phyloP scores from a whole-genome alignment of 805 yeast species.

The Teunomyces atbi region DNA sequence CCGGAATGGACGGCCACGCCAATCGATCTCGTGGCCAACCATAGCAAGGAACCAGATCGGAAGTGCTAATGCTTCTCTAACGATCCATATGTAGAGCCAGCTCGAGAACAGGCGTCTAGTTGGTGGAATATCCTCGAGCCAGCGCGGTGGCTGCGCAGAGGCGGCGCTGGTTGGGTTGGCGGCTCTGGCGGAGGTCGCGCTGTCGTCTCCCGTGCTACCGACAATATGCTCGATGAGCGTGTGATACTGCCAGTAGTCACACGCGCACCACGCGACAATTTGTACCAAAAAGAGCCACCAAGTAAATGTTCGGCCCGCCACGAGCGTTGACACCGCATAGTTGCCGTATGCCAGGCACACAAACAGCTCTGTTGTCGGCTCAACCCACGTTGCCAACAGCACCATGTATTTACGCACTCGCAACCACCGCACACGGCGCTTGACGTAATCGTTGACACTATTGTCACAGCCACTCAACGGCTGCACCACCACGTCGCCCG shows the following conservation, averaged over 20 bases:
- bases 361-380: constrained; percentile 81
- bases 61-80: constrained; percentile 71
- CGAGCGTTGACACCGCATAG: constrained; percentile 50
- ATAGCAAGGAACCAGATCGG: constrained; percentile 85
- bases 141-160: background rate
- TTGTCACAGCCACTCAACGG: constrained; percentile 51
- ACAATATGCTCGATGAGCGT: constrained; percentile 34
- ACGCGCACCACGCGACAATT: constrained; percentile 57
- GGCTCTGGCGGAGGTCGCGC: too few relatives aligned
- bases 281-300: constrained; percentile 47
- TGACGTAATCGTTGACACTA: constrained; percentile 53
- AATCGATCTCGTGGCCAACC: constrained; percentile 71
- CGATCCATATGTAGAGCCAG: constrained; percentile 52
- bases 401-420: constrained; percentile 89
- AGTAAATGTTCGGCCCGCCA: constrained; percentile 32
- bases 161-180: too few relatives aligned
- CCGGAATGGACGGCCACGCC: constrained; percentile 75
- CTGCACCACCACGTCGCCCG: constrained; percentile 76
- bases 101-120: constrained; percentile 13
- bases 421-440: constrained; percentile 78
- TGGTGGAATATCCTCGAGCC: constrained; percentile 16
- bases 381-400: constrained; percentile 74
- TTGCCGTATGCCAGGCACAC: constrained; percentile 67
- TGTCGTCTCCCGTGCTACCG: background rate
- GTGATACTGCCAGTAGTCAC: constrained; percentile 62